Evolutionary conservation across 805 yeast genomes (phyloP), one percentile per base, ranked within the genome.

Genomic region (Grigorovia jiainica): DNA sequence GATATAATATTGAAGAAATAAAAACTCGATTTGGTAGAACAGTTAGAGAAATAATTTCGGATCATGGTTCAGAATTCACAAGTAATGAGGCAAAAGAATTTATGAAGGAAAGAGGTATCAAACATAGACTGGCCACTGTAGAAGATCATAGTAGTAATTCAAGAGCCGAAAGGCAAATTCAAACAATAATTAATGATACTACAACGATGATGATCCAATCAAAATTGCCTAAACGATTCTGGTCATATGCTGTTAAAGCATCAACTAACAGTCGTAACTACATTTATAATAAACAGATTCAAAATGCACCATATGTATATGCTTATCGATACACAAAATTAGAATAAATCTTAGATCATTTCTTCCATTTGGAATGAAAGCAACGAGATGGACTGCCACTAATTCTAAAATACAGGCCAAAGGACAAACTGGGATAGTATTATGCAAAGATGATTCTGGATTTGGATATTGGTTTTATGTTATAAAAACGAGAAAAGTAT

Each of bases 141-240:
- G 21, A 46, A n/a, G 46, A 41, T 17, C 47, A 46, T 32, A 25
- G 43, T 2, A 37, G 43, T 1, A 46, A 46, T 30, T 46, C 36
- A 2, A 38, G 41, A 20, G 48, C 41, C 8, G 48, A 45, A 43
- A 29, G 42, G 16, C 10, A 19, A 7, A 43, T 45, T 6, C 20
- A 44, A 31, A 34, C 39, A 13, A 24, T 43, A 2, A 30, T 20
- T 5, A 18, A 31, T n/a, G 43, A 42, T 40, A 21, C 31, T 10
- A 36, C 29, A 34, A 36, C 43, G 5, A 11, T 45, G 21, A 13
- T 45, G 15, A 15, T 29, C 27, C 40, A 41, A 21, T n/a, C 21
- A 2, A 15, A 33, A 4, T 18, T 42, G 11, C 34, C 40, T 4
- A 9, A 7, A 7, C 19, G 29, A 16, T 37, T 36, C 17, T 45